Percentiles rank a stretch among this genome's conserved stretches.
phyloP scores from a whole-genome alignment of 2,329 filamentous ascomycete species.

The Nothophaeocryptopus gaeumannii region DNA sequence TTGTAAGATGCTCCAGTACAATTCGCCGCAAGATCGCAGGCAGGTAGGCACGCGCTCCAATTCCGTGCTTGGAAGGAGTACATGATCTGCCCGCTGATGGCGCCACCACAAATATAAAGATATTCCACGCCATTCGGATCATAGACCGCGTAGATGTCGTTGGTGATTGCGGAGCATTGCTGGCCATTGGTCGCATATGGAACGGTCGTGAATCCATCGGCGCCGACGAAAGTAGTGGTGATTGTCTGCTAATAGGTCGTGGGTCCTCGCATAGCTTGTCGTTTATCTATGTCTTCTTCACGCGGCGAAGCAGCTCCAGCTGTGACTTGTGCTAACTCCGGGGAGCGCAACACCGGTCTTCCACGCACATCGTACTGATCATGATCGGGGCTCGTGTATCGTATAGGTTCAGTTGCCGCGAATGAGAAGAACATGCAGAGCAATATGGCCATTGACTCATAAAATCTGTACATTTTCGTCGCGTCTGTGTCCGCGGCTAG shows the following conservation, averaged over 20 bases:
- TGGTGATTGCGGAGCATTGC: constrained; percentile 2
- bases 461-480: too few relatives aligned
- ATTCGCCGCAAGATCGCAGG: neutral
- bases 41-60: constrained; percentile 1
- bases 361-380: neutral
- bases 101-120: constrained; percentile 2
- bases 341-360: neutral
- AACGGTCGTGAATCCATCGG: constrained; percentile 7
- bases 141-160: constrained; percentile 3
- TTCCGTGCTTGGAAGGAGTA: neutral
- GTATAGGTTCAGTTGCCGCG: too few relatives aligned
- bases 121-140: constrained; percentile 2
- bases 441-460: too few relatives aligned
- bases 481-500: too few relatives aligned
- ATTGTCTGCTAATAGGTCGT: constrained; percentile 1
- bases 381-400: neutral
- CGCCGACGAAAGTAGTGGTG: neutral
- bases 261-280: constrained; percentile 2
- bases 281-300: neutral
- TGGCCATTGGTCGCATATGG: constrained; percentile 6
- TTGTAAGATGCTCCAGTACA: constrained; percentile 4
- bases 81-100: neutral
- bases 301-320: neutral
- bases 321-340: neutral
- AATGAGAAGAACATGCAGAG: too few relatives aligned